Evolutionary conservation across 139 green algal species (phyloP), one percentile per base, ranked within the genome.

Genomic region (Dunaliella sp.): DNA sequence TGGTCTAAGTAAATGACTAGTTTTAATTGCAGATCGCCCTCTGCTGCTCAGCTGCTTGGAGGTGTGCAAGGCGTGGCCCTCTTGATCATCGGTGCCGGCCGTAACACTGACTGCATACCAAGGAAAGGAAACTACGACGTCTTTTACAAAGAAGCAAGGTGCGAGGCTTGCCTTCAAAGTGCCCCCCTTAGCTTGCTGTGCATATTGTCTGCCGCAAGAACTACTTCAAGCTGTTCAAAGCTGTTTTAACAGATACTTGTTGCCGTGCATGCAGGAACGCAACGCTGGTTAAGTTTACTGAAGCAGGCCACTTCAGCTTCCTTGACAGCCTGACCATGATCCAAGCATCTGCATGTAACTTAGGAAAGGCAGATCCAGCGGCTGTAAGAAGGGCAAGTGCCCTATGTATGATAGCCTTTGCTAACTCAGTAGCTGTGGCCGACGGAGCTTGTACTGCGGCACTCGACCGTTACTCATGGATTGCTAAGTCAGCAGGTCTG

Each of bases 101-200:
- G 76, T 24, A 81, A 81, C 31, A 33, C n/a, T 36, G 76, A 81
- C 31, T 81, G 76, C 76, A 81, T 81, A 12, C 76, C 76, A 1
- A 12, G 7, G 12, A 81, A 37, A 12, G 30, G n/a, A 12, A 81
- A 81, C 76, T 81, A 81, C 31, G 34, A 81, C 30, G 1, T 2
- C n/a, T 38, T 81, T 31, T 81, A 38, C 31, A 33, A 81, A 31
- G 76, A 81, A 28, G 76, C 76, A 2, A 34, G n/a, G 76, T 81
- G 76, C 2, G 76, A 21, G 31, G n/a, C 1, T 78, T 78, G 7
- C 12, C 22, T 78, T 2, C 28, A 78, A 32, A n/a, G n/a, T n/a
- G n/a, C n/a, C n/a, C n/a, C n/a, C n/a, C n/a, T n/a, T n/a, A n/a
- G n/a, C n/a, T n/a, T n/a, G n/a, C n/a, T n/a, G n/a, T n/a, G n/a